Evolutionary conservation across 345 rosid genomes (phyloP).

Genomic region (Moringa oleifera): DNA sequence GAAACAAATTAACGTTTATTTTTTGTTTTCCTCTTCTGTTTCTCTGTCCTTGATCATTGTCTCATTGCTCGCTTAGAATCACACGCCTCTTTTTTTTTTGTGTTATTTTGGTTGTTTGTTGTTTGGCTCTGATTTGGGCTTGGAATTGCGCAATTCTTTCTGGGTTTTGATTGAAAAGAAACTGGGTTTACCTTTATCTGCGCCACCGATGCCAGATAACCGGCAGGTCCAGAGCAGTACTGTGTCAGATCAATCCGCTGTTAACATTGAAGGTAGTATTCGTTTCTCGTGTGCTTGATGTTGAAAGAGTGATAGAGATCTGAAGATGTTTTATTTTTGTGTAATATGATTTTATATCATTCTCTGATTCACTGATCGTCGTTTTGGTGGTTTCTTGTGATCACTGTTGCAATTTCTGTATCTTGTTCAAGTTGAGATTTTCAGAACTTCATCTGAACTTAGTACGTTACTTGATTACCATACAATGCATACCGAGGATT

Average conservation of each 20-base stretch:
- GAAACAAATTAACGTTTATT: constrained; percentile 4
- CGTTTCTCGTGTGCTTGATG: background rate
- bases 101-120: constrained; percentile 8
- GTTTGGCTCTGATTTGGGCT: constrained; percentile 10
- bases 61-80: constrained; percentile 21
- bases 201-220: constrained; percentile 60
- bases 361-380: background rate
- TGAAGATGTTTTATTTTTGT: constrained; percentile 10
- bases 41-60: constrained; percentile 26
- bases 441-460: too few species aligned
- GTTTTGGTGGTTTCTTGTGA: background rate
- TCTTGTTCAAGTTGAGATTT: background rate
- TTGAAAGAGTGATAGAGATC: constrained; percentile 18
- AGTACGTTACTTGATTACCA: background rate
- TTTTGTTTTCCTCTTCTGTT: background rate
- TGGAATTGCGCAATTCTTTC: constrained; percentile 3
- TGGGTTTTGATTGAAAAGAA: constrained; percentile 20
- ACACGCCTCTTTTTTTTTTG: constrained; percentile 6
- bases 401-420: background rate
- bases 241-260: constrained; percentile 50
- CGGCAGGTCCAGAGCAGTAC: constrained; percentile 57
- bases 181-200: constrained; percentile 4
- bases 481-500: background rate
- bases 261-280: constrained; percentile 54
- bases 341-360: constrained; percentile 19